Percentiles rank a stretch among this genome's conserved stretches.
Conservation (phyloP, 1,284 basidiomycete genomes). For the Ceratobasidium sp. region DNA sequence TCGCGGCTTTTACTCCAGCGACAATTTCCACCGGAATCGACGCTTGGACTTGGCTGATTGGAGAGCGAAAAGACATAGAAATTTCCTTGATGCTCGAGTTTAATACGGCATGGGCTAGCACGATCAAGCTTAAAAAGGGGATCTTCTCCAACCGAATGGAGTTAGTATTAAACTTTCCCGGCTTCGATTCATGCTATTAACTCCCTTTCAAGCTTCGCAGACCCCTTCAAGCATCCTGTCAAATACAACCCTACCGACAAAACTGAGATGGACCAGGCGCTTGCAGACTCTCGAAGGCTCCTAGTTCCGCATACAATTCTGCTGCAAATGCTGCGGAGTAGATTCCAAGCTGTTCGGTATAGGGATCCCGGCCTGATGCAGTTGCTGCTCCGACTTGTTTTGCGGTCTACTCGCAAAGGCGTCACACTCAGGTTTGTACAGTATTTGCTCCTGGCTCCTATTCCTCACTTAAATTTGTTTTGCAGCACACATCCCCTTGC, state of each 20-base stretch:
- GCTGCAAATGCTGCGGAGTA: slow-evolving; percentile 91
- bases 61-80: slow-evolving; percentile 83
- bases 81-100: slow-evolving; percentile 88
- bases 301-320: slow-evolving; percentile 88
- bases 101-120: slow-evolving; percentile 87
- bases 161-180: slow-evolving; percentile 62
- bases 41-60: slow-evolving; percentile 97
- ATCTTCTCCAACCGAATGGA: slow-evolving; percentile 86
- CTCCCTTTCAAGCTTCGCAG: slow-evolving; percentile 71
- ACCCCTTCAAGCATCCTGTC: slow-evolving; percentile 90
- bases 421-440: slow-evolving; percentile 73
- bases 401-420: slow-evolving; percentile 77
- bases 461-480: slow-evolving; percentile 33
- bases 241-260: slow-evolving; percentile 94
- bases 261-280: slow-evolving; percentile 81
- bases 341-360: slow-evolving; percentile 94
- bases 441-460: not conserved
- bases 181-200: not conserved
- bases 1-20: slow-evolving; percentile 89
- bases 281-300: slow-evolving; percentile 77
- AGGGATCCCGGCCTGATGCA: slow-evolving; percentile 87
- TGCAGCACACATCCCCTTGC: slow-evolving; percentile 90
- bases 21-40: slow-evolving; percentile 90
- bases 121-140: slow-evolving; percentile 82
- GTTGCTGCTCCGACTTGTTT: slow-evolving; percentile 85